These are phyloP conservation scores for Cylindrotheca fusiformis DNA, from an alignment of 108 stramenopile species.

Conservation along the genomic window DNA sequence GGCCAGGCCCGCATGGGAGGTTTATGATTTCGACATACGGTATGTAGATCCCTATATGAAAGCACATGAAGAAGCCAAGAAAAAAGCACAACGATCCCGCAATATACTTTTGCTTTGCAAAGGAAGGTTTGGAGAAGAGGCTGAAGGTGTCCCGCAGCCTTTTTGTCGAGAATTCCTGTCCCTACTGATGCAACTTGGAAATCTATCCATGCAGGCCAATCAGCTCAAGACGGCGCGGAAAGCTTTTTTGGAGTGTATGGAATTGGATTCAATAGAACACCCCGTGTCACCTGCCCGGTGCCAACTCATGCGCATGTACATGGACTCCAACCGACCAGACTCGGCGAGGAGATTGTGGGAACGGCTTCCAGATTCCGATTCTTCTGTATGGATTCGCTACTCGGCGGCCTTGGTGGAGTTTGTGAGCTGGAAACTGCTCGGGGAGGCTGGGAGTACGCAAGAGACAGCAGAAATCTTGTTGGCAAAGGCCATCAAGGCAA, in stretches of 20 bases:
- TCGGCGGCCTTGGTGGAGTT: conserved; percentile 75
- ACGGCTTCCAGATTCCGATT: conserved; percentile 33
- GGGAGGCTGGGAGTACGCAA: conserved; percentile 54
- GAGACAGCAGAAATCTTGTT: conserved; percentile 36
- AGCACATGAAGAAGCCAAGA: conserved; percentile 67
- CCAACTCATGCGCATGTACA: conserved; percentile 75
- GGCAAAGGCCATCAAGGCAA: conserved; percentile 57
- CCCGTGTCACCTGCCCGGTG: conserved; percentile 69
- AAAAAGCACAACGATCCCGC: conserved; percentile 43
- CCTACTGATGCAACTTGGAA: conserved; percentile 77
- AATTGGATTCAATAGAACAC: conserved; percentile 45
- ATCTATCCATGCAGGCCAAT: conserved; percentile 55
- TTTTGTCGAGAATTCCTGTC: conserved; percentile 63
- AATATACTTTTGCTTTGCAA: conserved; percentile 65
- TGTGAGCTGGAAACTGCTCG: conserved; percentile 58
- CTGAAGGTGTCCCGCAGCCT: conserved; percentile 52
- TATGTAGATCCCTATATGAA: conserved; percentile 81
- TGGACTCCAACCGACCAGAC: conserved; percentile 67
- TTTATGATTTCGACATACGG: conserved; percentile 88
- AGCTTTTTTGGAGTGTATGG: conserved; percentile 66
- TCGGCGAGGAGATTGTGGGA: conserved; percentile 63
- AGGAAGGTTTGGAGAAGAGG: conserved; percentile 52
- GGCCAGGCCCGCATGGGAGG: conserved; percentile 82
- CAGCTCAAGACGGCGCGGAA: conserved; percentile 66
- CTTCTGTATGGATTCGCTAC: conserved; percentile 81